Base-by-base conservation (phyloP, 2,329 filamentous ascomycete species). In the Trichoderma harzianum region DNA sequence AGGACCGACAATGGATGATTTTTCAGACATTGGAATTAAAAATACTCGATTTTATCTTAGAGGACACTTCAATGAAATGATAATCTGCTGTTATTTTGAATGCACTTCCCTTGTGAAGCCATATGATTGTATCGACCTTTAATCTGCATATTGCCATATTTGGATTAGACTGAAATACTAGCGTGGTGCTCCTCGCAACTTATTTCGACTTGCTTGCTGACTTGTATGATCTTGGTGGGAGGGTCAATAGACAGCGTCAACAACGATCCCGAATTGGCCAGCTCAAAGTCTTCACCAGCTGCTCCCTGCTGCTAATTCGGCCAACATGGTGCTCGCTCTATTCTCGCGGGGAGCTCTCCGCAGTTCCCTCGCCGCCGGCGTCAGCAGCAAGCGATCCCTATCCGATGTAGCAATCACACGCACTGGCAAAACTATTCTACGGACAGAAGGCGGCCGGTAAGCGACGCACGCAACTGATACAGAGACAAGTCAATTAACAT, bases 341-440 rank as follows among this genome's bases (percentile, higher is more conserved):
- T 47, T 69, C 57, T 58, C 66, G 24, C 39, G 66, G 57, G 57
- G 57, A 26, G 66, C 66, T 62, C 57, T 69, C 26, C 66, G 66
- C 55, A 53, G 57, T 28, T 69, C 66, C 21, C 39, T 69, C 66
- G 32, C 36, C 30, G 78, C 84, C 77, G 39, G 66, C 28, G 66
- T 30, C 39, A 47, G 55, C 67, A 84, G 86, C 78, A 85, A 84
- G 79, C 86, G 87, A 81, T 82, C 82, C 74, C 79, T 91, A 76
- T 93, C 94, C 81, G 96, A 99, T 86, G 89, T 99, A 79, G 87
- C 93, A 79, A 97, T 99, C 80, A 97, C 95, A 74, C 89, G 96
- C 79, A 99, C 96, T 72, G 96, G 96, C 83, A 98, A 97, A 87
- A 95, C 96, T 74, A 95, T 98, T 78, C 85, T 98, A 80, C 92